Evolutionary conservation across 2,329 filamentous ascomycete species (phyloP), one percentile per base, ranked within the genome.

Genomic region (Fusarium hainanense): DNA sequence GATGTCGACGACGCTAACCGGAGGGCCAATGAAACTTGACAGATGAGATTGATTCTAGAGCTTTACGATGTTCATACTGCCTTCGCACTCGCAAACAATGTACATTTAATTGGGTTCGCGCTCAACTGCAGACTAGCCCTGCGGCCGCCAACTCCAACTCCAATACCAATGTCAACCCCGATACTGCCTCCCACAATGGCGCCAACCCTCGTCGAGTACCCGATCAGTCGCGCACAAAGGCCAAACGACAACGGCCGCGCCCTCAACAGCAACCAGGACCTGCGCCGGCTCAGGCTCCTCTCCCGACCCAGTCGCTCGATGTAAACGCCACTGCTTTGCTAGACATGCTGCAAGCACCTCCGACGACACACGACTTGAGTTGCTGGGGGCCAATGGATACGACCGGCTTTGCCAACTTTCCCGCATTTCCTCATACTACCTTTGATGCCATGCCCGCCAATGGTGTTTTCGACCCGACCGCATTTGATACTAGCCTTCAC

Each of bases 21-120:
- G 58, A 48, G 65, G 49, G 40, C 47, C 70, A 56, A 58, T 60
- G 61, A 64, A 67, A 72, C 57, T 63, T 66, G 57, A 54, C 58
- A 75, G 73, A 75, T 20, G 73, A 75, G 48, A 75, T 75, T 50
- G 73, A 75, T 54, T 75, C 73, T 23, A 66, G 73, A 66, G 72
- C 73, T 51, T 49, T 75, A 37, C 73, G 73, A 66, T 75, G 73
- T 52, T 75, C 73, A 51, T 75, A 75, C 51, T 75, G 73, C 59
- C 69, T 75, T 41, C 71, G 73, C 51, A 75, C 73, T 46, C 61
- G 73, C 27, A 75, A 75, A 58, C 73, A 75, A 72, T 75, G 73
- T 46, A 75, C 73, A 41, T 75, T 75, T 46, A 60, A 75, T 55
- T 75, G 73, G 73, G 73, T 75, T 65, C 68, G 73, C 28, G 71